A percentile compares a stretch with the other conserved stretches of the same genome.
phyloP scores from a whole-genome alignment of 495 filamentous ascomycete species.

The Hyaloscypha variabilis region DNA sequence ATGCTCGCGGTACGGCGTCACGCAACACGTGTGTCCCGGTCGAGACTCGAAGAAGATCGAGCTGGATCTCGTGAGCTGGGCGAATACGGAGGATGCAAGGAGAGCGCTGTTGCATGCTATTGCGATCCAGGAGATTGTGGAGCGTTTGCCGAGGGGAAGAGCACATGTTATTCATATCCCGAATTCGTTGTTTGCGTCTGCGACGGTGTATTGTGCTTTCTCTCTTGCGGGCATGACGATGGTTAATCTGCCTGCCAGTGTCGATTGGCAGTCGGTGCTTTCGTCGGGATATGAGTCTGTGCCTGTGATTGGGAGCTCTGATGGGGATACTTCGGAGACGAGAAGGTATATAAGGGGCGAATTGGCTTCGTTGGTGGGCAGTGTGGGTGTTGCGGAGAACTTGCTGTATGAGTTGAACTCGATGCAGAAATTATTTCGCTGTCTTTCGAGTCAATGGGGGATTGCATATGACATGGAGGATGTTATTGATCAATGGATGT shows the following conservation, averaged over 20 bases:
- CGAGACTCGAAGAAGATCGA: slow-evolving; percentile 31
- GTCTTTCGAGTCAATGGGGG: slow-evolving; percentile 50
- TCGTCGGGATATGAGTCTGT: slow-evolving; percentile 41
- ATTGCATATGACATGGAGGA: slow-evolving; percentile 54
- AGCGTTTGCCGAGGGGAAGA: slow-evolving; percentile 48
- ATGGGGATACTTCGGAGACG: slow-evolving; percentile 35
- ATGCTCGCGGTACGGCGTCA: slow-evolving; percentile 45
- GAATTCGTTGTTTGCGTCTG: slow-evolving; percentile 46
- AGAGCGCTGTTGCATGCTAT: slow-evolving; percentile 50
- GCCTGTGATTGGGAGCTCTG: slow-evolving; percentile 32
- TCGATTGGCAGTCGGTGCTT: slow-evolving; percentile 49
- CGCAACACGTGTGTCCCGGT: slow-evolving; percentile 43
- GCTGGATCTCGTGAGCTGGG: slow-evolving; percentile 46
- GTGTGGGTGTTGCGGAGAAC: slow-evolving; percentile 38
- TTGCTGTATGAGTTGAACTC: slow-evolving; percentile 53
- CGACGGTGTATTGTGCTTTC: slow-evolving; percentile 47
- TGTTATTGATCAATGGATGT: slow-evolving; percentile 49
- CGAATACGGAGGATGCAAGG: slow-evolving; percentile 42
- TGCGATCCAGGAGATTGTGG: slow-evolving; percentile 53
- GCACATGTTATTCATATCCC: slow-evolving; percentile 52
- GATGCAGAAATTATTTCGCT: slow-evolving; percentile 53
- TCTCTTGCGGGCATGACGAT: slow-evolving; percentile 42
- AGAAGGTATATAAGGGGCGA: slow-evolving; percentile 42
- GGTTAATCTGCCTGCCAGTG: slow-evolving; percentile 41
- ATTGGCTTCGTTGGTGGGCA: slow-evolving; percentile 28